Conservation (phyloP, 2,329 filamentous ascomycete genomes). For the Plenodomus biglobosus region DNA sequence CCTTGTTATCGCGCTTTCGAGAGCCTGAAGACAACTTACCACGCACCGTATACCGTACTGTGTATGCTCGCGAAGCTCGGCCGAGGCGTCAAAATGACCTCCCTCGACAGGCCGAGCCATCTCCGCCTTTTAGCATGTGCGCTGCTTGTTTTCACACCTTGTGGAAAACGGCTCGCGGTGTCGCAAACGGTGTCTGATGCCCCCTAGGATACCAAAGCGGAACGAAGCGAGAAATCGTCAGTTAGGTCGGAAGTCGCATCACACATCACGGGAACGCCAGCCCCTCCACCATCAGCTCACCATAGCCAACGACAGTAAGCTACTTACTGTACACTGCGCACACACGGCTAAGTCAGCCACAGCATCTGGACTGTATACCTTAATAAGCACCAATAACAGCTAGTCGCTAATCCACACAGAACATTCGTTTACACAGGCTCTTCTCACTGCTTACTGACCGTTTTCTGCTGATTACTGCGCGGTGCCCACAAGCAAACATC, state of each 20-base stretch:
- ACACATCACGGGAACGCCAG: no score
- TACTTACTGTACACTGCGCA: not conserved
- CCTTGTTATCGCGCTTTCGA: no score
- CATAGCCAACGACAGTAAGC: not conserved
- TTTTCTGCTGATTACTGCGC: no score
- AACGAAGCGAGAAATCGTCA: not conserved
- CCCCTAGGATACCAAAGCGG: not conserved
- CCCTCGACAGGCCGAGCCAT: constrained; percentile 6
- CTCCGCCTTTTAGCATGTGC: constrained; percentile 9
- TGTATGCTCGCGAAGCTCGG: constrained; percentile 17
- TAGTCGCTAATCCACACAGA: not conserved
- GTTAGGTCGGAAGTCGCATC: not conserved
- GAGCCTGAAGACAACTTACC: no score
- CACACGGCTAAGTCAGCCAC: not conserved
- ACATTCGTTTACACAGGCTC: not conserved
- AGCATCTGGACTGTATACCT: not conserved
- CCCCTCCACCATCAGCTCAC: not conserved
- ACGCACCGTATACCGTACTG: no score
- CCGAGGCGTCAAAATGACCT: constrained; percentile 12
- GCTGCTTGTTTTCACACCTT: constrained; percentile 10
- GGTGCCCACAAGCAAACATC: no score
- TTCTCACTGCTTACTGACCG: not conserved
- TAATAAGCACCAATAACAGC: not conserved
- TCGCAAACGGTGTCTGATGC: not conserved
- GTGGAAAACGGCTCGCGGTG: constrained; percentile 25